These are phyloP conservation scores for Porogramme epimiltina DNA, from an alignment of 1,284 basidiomycete genomes.

Conservation along the genomic window DNA sequence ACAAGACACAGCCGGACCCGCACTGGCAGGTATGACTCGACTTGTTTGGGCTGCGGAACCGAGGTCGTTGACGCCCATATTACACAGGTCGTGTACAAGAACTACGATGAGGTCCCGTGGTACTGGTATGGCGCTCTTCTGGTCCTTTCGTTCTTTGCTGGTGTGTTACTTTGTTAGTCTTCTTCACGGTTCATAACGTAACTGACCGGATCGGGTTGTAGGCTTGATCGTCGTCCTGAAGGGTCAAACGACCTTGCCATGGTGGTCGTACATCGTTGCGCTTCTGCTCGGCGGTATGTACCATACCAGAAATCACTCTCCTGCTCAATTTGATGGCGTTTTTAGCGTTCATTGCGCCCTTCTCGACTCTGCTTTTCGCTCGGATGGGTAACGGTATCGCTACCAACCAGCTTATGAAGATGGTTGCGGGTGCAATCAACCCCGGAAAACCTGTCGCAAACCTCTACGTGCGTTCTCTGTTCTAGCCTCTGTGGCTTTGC, in stretches of 20 bases:
- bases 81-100: conserved; percentile 39
- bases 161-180: conserved; percentile 27
- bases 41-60: neutral
- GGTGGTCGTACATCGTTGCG: conserved; percentile 51
- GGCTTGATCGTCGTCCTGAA: conserved; percentile 59
- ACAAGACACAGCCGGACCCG: conserved; percentile 52
- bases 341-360: conserved; percentile 38
- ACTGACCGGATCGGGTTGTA: conserved; percentile 19
- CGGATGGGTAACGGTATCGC: conserved; percentile 61
- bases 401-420: conserved; percentile 65
- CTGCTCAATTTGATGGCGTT: neutral
- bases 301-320: neutral
- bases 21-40: conserved; percentile 49
- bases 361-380: conserved; percentile 44
- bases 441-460: conserved; percentile 69
- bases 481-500: neutral
- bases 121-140: conserved; percentile 57
- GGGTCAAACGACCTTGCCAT: conserved; percentile 63
- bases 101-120: conserved; percentile 54
- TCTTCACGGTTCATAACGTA: neutral
- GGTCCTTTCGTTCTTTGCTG: conserved; percentile 52
- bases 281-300: conserved; percentile 25
- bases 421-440: conserved; percentile 64
- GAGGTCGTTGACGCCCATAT: conserved; percentile 26
- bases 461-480: conserved; percentile 49